Evolutionary conservation across 192 early-diverging fungal genomes (phyloP).

Genomic region (Linnemannia exigua): DNA sequence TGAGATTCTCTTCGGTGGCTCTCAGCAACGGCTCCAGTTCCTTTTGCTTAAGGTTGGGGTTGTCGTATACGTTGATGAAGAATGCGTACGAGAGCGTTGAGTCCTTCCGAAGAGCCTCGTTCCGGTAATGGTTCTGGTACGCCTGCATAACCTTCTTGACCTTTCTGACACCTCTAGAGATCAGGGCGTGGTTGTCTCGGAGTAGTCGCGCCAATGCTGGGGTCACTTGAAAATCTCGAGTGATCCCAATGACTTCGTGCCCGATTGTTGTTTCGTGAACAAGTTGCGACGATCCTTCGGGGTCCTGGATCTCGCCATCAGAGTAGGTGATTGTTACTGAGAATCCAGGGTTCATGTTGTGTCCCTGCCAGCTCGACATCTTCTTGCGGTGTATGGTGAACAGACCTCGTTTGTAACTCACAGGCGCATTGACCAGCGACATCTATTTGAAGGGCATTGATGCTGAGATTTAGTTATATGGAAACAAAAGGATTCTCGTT

Average conservation of each 20-base stretch:
- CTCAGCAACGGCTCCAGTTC: constrained; percentile 48
- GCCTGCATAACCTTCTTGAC: constrained; percentile 57
- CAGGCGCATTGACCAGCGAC: constrained; percentile 51
- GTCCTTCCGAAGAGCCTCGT: constrained; percentile 67
- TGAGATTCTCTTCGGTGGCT: constrained; percentile 52
- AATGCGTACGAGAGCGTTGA: constrained; percentile 61
- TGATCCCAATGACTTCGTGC: constrained; percentile 66
- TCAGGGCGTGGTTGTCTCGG: constrained; percentile 66
- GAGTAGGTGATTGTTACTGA: constrained; percentile 63
- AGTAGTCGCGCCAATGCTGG: constrained; percentile 66
- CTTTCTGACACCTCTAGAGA: constrained; percentile 58
- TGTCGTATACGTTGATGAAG: constrained; percentile 62
- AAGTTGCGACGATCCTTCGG: constrained; percentile 46
- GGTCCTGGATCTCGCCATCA: constrained; percentile 58
- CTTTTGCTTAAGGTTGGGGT: constrained; percentile 49
- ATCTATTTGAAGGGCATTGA: constrained; percentile 16
- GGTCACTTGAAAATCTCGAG: constrained; percentile 62
- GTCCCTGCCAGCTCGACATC: constrained; percentile 54
- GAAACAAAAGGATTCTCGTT: background rate
- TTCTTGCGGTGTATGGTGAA: constrained; percentile 65
- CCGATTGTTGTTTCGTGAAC: constrained; percentile 50
- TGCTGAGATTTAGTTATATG: background rate
- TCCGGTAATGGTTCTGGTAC: constrained; percentile 62
- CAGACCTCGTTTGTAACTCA: constrained; percentile 61
- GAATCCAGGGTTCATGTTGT: constrained; percentile 74